Base-by-base conservation (phyloP, 345 rosid genomes). In the Salix udensis region DNA sequence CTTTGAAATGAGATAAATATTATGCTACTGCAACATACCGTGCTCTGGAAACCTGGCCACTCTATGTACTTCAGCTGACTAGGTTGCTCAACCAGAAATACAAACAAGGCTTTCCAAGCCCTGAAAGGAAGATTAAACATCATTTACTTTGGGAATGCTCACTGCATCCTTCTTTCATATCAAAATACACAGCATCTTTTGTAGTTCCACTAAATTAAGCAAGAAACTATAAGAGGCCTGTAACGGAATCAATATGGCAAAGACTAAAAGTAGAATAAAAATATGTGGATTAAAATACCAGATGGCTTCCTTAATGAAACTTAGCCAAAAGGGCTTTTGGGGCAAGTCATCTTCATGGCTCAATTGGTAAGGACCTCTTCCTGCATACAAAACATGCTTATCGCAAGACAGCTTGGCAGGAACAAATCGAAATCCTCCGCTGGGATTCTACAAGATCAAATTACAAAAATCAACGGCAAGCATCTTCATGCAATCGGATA, bases 51-150 rank as follows among this genome's bases (percentile, higher is more conserved):
- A 81, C 92, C 80, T 37, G 94, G 96, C 94, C 98, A 93, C 80
- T 93, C 97, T 74, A 93, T 86, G 87, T 87, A 87, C 85, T 87
- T 93, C 31, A 93, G 88, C 84, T 91, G 92, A 67, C 95, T 76
- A 23, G 98, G 98, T 73, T 93, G 98, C 90, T 87, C 97, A 67
- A 40, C 77, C 78, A 93, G 84, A 80, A 93, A 91, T 23, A 65
- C 30, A 30, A 84, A 79, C 73, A 91, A 40, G 31, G 87, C 84
- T 77, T 82, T 89, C 76, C 86, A 65, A 58, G 82, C 84, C 96
- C 96, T 93, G 78, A 42, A 77, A 67, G 42, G 28, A 61, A 52
- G 46, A 73, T 64, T 4, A 67, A 70, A 65, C 28, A 71, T 44
- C 26, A 24, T 30, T 76, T 24, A 69, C 67, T 64, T 62, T 7